A percentile compares a stretch with the other conserved stretches of the same genome.
These are phyloP conservation scores for Colletotrichum australisinense DNA, from an alignment of 2,329 filamentous ascomycete genomes.

Conservation along the genomic window DNA sequence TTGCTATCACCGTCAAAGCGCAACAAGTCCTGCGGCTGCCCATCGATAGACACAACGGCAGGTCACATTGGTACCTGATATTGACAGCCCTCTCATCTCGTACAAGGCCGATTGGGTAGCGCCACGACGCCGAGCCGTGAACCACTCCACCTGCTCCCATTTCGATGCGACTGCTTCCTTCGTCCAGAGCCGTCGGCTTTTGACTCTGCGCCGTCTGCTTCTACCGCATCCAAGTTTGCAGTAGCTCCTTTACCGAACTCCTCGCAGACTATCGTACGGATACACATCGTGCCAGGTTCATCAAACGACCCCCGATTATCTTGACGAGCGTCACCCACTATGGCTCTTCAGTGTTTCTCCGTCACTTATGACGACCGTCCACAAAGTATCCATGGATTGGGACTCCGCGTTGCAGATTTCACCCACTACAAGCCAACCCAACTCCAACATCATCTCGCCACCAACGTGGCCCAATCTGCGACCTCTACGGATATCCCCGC, in stretches of 20 bases:
- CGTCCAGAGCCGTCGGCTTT: not conserved
- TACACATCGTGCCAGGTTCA: not conserved
- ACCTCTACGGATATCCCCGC: not conserved
- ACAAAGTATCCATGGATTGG: not conserved
- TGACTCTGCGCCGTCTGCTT: not conserved
- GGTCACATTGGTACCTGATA: constrained; percentile 19
- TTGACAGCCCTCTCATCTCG: not conserved
- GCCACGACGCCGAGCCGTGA: not conserved
- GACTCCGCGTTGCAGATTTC: not conserved
- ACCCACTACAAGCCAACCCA: not conserved
- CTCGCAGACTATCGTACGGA: not conserved
- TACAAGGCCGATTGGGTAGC: not conserved
- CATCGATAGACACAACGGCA: not conserved
- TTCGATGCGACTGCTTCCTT: not conserved
- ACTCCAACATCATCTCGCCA: not conserved
- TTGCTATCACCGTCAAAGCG: constrained; percentile 10
- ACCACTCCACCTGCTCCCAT: not conserved
- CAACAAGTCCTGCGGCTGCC: not conserved
- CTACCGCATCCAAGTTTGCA: not conserved
- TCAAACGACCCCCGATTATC: not conserved
- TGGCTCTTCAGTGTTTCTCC: too few relatives aligned
- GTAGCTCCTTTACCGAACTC: not conserved
- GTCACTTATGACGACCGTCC: not conserved
- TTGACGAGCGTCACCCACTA: not conserved
- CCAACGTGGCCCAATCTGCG: not conserved